These are phyloP conservation scores for Nicotiana knightiana DNA, from an alignment of 257 asterid genomes.

Conservation along the genomic window DNA sequence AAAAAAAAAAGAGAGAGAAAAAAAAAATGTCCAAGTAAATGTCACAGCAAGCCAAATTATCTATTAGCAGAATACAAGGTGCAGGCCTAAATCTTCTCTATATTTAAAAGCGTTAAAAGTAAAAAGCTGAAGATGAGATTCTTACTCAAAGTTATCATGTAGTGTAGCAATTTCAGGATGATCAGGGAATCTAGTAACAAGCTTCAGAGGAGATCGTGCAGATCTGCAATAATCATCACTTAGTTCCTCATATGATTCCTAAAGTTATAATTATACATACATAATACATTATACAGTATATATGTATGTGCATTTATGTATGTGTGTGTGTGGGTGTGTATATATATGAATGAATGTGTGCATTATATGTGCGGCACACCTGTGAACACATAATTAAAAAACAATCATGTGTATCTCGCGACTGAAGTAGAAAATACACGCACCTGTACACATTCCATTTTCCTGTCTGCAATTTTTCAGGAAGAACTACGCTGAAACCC, in stretches of 20 bases:
- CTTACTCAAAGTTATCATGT: constrained; percentile 91
- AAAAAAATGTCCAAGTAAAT: not conserved
- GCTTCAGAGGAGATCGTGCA: constrained; percentile 72
- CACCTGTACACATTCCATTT: constrained; percentile 98
- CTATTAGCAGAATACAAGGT: not conserved
- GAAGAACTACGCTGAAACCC: constrained; percentile 77
- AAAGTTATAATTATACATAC: not conserved
- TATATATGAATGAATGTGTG: not conserved
- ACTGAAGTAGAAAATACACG: constrained; percentile 12
- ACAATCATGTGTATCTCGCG: not conserved
- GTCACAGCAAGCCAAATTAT: not conserved
- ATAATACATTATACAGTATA: not conserved
- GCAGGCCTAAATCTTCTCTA: not conserved
- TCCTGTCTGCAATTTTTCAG: constrained; percentile 87
- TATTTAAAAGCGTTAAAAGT: not conserved
- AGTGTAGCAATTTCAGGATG: constrained; percentile 84
- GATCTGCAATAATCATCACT: constrained; percentile 47
- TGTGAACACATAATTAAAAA: not conserved
- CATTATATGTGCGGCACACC: not conserved
- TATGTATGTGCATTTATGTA: too few species aligned
- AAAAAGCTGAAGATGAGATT: constrained; percentile 7
- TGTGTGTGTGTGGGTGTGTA: too few species aligned
- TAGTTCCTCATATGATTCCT: constrained; percentile 1
- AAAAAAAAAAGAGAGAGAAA: not conserved
- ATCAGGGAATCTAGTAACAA: constrained; percentile 55